Evolutionary conservation across 2,329 filamentous ascomycete species (phyloP), one percentile per base, ranked within the genome.

Genomic region (Botrytis tulipae): DNA sequence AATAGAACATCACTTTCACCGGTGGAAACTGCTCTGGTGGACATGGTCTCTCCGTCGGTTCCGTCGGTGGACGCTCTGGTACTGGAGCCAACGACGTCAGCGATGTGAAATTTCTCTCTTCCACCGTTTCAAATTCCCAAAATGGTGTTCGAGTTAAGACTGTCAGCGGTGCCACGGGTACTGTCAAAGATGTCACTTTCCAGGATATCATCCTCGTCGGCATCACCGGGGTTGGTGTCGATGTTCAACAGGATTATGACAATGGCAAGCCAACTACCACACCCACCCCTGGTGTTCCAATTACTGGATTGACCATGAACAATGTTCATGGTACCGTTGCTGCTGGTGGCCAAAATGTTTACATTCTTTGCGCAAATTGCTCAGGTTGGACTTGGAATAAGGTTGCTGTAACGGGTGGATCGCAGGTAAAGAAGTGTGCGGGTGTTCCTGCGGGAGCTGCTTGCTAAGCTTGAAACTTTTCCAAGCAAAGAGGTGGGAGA

Each of bases 181-280:
- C 86, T 18, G 84, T 86, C 35, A 84, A 81, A 63, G 84, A 82
- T 70, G 82, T 90, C 42, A 88, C 85, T 2, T 90, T 88, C 82
- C 82, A 82, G 46, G 82, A 83, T 75, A 89, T 90, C 79, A 84
- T 82, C 1, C 82, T 89, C 1, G 83, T 81, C 59, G 80, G 81
- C 51, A 88, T 89, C 78, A 79, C 84, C 46, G 71, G 72, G 16
- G 79, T 78, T 48, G 86, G 79, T 51, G 85, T 90, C 44, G 77
- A 89, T 67, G 85, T 90, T 73, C 83, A 89, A 80, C 88, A 90
- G 82, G 87, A 89, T 78, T 87, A 87, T 63, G 57, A 76, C 70
- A 79, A 79, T 61, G 77, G 77, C 0, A 76, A 71, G 16, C 78
- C 78, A 37, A 79, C 77, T 14, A 77, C 77, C 1, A 77, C n/a